A percentile compares a stretch with the other conserved stretches of the same genome.
These are phyloP conservation scores for Tolypocladium guangdongense DNA, from an alignment of 2,329 filamentous ascomycete species.

Conservation along the genomic window DNA sequence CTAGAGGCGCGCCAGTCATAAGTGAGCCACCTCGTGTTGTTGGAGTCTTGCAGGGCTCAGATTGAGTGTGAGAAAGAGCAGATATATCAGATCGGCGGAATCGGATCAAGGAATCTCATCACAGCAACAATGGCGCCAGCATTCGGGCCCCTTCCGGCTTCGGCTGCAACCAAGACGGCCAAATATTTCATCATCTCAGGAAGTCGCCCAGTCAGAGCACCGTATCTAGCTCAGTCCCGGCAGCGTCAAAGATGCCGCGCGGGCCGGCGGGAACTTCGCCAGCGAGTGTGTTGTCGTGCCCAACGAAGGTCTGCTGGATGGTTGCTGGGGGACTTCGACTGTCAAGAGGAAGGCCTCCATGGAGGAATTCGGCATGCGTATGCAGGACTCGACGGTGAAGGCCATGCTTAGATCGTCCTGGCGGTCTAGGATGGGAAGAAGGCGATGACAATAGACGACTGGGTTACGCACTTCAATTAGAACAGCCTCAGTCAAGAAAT, in stretches of 20 bases:
- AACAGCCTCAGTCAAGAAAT: neutral
- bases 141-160: neutral
- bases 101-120: neutral
- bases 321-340: neutral
- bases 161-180: neutral
- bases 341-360: conserved; percentile 19
- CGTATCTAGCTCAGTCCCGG: conserved; percentile 27
- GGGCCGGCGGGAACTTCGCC: conserved; percentile 21
- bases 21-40: neutral
- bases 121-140: neutral
- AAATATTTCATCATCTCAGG: neutral
- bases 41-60: neutral
- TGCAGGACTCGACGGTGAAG: conserved; percentile 16
- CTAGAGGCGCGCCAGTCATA: neutral
- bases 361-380: conserved; percentile 18
- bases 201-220: conserved; percentile 19
- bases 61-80: neutral
- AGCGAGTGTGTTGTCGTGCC: conserved; percentile 24
- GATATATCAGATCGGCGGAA: neutral
- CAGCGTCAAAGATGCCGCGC: conserved; percentile 25
- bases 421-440: conserved; percentile 15
- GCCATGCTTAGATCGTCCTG: conserved; percentile 16
- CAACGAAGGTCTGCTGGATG: conserved; percentile 23
- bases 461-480: conserved; percentile 14
- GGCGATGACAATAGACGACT: conserved; percentile 32